These are phyloP conservation scores for Phialophora chinensis DNA, from an alignment of 2,329 filamentous ascomycete genomes.

Conservation along the genomic window DNA sequence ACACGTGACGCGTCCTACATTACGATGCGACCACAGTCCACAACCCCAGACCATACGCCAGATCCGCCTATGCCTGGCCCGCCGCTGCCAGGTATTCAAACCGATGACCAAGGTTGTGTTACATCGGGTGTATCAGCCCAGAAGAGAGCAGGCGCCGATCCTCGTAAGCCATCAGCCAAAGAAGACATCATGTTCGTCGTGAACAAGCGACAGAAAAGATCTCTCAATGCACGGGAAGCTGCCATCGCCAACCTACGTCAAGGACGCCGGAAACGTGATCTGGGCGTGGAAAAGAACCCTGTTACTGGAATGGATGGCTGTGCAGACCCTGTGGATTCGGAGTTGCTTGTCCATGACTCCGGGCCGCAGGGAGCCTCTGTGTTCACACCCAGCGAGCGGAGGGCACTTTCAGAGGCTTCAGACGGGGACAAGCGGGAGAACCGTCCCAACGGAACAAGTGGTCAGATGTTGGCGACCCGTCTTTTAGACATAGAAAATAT, in stretches of 20 bases:
- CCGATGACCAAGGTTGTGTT: background rate
- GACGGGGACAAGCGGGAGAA: background rate
- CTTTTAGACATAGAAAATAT: background rate
- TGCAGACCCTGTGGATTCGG: background rate
- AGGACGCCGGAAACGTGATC: background rate
- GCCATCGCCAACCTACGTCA: slow-evolving; percentile 8
- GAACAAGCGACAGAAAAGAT: slow-evolving; percentile 11
- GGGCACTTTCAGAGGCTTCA: background rate
- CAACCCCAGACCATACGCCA: background rate
- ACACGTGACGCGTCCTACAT: background rate
- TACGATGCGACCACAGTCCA: background rate
- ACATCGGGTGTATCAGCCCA: background rate
- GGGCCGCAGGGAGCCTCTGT: background rate
- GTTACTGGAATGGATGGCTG: background rate
- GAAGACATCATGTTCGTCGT: slow-evolving; percentile 15
- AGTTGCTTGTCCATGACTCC: background rate
- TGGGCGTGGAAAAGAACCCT: no score
- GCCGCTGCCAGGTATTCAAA: background rate
- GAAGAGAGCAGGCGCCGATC: slow-evolving; percentile 4
- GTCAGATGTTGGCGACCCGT: background rate
- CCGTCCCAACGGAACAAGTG: background rate
- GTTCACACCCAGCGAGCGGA: background rate
- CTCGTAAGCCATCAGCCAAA: slow-evolving; percentile 11
- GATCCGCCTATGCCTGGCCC: background rate
- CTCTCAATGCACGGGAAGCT: background rate